Base-by-base conservation (phyloP, 352 stramenopile species). In the Pythium aphanidermatum region DNA sequence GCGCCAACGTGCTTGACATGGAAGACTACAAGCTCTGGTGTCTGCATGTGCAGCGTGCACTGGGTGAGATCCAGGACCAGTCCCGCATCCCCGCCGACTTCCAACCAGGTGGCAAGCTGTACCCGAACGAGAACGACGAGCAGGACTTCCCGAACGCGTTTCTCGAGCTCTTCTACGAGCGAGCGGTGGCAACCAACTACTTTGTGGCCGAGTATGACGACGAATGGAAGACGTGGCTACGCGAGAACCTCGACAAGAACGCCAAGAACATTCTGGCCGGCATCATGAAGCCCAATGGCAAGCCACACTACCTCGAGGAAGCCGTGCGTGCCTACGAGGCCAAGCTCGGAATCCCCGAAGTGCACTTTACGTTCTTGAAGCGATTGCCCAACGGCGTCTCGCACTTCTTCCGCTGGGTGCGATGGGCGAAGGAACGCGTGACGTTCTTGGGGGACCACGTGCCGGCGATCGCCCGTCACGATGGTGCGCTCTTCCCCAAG, bases 391-490 rank as follows among this genome's bases (percentile, higher is more conserved):
- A 85, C 42, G 68, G 65, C 23, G 70, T 86, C 23, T 81, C 73
- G 14, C 67, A 84, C 40, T 89, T 70, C 39, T 89, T 86, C 51
- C 52, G 75, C 29, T 92, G 81, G 81, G 35, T 90, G 40, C 78
- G 78, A 17, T 92, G 81, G 81, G 77, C 68, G 11, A 92, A 90
- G 50, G 81, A 92, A 37, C 74, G 77, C 33, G 65, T 89, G 8
- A 74, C 57, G 20, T 85, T 72, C 44, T 49, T 89, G 19, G 75
- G 75, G 12, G 60, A 71, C 30, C 57, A 70, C 11, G 73, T 61
- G 24, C 75, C 81, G 17, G 49, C 52, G 12, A 28, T 60, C 14
- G 74, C 65, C 11, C 75, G 65, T 32, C 71, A 74, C 9, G 56
- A 46, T 13, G 69, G 70, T 17, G 44, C 59, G 7, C 50, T 87